Percentiles rank a stretch among this genome's conserved stretches.
phyloP scores from a whole-genome alignment of 352 stramenopile species.

The Ophiocytium majus region DNA sequence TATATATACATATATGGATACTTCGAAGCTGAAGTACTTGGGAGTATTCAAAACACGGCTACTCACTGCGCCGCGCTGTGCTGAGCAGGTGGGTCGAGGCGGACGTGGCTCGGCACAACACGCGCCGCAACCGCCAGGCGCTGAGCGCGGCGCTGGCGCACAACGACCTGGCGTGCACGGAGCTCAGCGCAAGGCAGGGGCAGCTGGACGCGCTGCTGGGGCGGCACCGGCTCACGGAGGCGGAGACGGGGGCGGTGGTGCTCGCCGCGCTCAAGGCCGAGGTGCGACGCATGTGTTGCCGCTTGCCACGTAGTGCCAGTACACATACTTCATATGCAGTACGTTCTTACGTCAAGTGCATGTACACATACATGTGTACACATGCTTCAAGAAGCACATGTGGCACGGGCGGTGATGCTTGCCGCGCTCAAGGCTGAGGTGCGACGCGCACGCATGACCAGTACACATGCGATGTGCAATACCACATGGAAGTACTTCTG shows the following conservation, averaged over 20 bases:
- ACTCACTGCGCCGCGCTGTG: no score
- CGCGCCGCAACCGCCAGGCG: conserved; percentile 38
- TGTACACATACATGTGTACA: neutral
- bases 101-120: conserved; percentile 51
- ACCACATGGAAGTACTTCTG: neutral
- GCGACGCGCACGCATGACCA: neutral
- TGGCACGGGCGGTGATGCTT: conserved; percentile 43
- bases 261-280: conserved; percentile 44
- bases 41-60: no score
- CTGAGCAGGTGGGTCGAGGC: conserved; percentile 43
- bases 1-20: no score
- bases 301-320: neutral
- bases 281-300: conserved; percentile 17
- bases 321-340: neutral
- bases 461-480: neutral
- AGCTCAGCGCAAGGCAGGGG: conserved; percentile 12
- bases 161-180: conserved; percentile 46
- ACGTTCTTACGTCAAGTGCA: no score
- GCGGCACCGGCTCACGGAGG: conserved; percentile 37
- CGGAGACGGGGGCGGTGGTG: conserved; percentile 46
- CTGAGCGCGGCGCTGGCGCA: conserved; percentile 28
- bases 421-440: conserved; percentile 46
- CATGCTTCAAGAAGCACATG: conserved; percentile 6
- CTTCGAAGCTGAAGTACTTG: no score
- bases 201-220: conserved; percentile 45